Percentiles rank a stretch among this genome's conserved stretches.
Conservation (phyloP, 768 basidiomycete genomes). For the Tylopilus intermedius region DNA sequence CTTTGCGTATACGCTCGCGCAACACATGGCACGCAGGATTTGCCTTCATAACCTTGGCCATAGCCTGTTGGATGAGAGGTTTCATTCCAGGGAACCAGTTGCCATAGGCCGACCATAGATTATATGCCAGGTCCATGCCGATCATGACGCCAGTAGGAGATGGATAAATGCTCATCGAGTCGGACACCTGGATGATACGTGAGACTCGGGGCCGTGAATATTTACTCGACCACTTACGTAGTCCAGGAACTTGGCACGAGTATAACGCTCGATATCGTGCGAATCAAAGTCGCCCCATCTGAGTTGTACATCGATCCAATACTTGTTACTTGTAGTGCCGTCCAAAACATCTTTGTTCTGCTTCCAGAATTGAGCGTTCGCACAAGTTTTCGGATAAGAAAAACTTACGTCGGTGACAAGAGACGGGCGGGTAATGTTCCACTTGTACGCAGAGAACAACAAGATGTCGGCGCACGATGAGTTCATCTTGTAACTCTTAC, state of each 20-base stretch:
- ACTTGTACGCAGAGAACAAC: slow-evolving; percentile 94
- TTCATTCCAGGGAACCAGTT: slow-evolving; percentile 99
- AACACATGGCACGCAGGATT: slow-evolving; percentile 97
- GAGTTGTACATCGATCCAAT: slow-evolving; percentile 95
- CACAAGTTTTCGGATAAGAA: not conserved
- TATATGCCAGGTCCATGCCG: slow-evolving; percentile 97
- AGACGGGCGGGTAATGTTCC: slow-evolving; percentile 96
- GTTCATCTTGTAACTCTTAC: slow-evolving; percentile 99
- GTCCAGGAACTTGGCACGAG: slow-evolving; percentile 97
- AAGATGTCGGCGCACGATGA: slow-evolving; percentile 99
- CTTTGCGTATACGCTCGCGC: slow-evolving; percentile 97
- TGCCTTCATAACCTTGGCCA: slow-evolving; percentile 99
- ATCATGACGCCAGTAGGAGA: slow-evolving; percentile 99
- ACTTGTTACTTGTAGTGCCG: slow-evolving; percentile 98
- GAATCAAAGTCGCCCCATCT: slow-evolving; percentile 99
- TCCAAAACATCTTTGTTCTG: slow-evolving; percentile 92
- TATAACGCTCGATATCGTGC: slow-evolving; percentile 98
- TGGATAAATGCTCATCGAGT: slow-evolving; percentile 98
- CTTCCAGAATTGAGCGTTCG: slow-evolving; percentile 10
- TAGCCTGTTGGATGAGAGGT: slow-evolving; percentile 95
- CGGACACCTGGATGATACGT: slow-evolving; percentile 58
- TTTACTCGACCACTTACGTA: slow-evolving; percentile 52
- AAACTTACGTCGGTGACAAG: slow-evolving; percentile 82
- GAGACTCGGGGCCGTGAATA: slow-evolving; percentile 1
- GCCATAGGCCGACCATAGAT: slow-evolving; percentile 96